Percentiles rank a stretch among this genome's conserved stretches.
Conservation (phyloP, 164 flowering plant species). For the Aristolochia fimbriata region DNA sequence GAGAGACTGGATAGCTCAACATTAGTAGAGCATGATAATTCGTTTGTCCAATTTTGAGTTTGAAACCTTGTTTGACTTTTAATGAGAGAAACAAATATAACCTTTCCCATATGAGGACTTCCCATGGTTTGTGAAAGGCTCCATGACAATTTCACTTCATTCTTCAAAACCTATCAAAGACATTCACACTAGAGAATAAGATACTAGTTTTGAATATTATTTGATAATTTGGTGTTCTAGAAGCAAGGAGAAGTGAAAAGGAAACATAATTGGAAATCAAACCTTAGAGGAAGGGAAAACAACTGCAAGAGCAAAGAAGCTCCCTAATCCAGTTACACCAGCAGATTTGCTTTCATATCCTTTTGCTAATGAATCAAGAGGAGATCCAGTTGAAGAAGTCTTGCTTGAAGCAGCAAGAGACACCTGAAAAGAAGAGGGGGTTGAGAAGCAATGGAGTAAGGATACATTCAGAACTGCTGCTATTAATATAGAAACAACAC, state of each 20-base stretch:
- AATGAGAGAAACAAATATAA: slow-evolving; percentile 45
- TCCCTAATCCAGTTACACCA: slow-evolving; percentile 29
- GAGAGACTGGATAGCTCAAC: slow-evolving; percentile 14
- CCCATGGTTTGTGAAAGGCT: slow-evolving; percentile 63
- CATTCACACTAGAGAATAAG: not conserved
- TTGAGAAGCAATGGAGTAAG: not conserved
- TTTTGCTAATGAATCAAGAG: slow-evolving; percentile 44
- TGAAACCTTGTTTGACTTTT: slow-evolving; percentile 13
- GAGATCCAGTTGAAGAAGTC: slow-evolving; percentile 16
- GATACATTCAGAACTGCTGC: no score
- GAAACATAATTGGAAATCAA: slow-evolving; percentile 3
- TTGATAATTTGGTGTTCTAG: not conserved
- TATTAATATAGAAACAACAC: not conserved
- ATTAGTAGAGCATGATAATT: slow-evolving; percentile 4
- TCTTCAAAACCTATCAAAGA: slow-evolving; percentile 47
- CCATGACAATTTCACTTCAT: slow-evolving; percentile 59
- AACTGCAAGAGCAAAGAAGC: slow-evolving; percentile 71
- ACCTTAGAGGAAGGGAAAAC: slow-evolving; percentile 75
- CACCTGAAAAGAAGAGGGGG: not conserved
- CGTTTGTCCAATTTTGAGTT: slow-evolving; percentile 16
- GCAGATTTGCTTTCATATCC: slow-evolving; percentile 28
- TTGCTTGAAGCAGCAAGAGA: slow-evolving; percentile 43
- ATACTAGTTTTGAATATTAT: no score
- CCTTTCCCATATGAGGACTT: slow-evolving; percentile 49
- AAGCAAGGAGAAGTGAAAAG: not conserved